A percentile compares a stretch with the other conserved stretches of the same genome.
Conservation (phyloP, 2,329 filamentous ascomycete species). For the Pseudogymnoascus sp. region DNA sequence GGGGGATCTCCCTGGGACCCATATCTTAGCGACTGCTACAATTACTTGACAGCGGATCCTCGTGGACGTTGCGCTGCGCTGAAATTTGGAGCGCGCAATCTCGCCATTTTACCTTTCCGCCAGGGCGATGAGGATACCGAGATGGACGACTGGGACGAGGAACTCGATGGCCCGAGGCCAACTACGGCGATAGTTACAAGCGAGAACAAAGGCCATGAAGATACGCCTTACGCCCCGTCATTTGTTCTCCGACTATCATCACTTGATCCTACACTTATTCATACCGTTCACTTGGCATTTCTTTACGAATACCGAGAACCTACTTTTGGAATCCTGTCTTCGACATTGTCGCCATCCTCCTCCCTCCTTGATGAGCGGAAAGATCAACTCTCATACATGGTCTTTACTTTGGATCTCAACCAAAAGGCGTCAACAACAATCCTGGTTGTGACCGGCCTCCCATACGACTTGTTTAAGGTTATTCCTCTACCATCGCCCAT, state of each 20-base stretch:
- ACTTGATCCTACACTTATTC: conserved; percentile 77
- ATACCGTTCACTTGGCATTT: conserved; percentile 87
- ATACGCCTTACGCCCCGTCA: conserved; percentile 77
- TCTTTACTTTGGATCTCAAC: conserved; percentile 90
- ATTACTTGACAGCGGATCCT: conserved; percentile 80
- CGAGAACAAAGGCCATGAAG: conserved; percentile 25
- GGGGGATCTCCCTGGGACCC: conserved; percentile 76
- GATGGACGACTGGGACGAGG: conserved; percentile 85
- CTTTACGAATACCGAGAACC: conserved; percentile 95
- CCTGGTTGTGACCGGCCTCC: conserved; percentile 75
- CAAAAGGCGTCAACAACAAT: conserved; percentile 90
- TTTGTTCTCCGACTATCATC: conserved; percentile 88
- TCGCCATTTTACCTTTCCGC: conserved; percentile 90
- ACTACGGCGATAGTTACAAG: conserved; percentile 32
- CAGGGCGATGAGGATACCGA: conserved; percentile 80
- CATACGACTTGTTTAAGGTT: conserved; percentile 78
- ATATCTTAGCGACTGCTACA: conserved; percentile 67
- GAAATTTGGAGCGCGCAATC: conserved; percentile 80
- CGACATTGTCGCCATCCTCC: conserved; percentile 63
- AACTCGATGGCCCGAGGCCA: conserved; percentile 62
- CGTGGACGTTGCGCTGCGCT: conserved; percentile 88
- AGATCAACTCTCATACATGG: conserved; percentile 82
- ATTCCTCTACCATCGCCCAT: conserved; percentile 78
- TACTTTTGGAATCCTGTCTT: conserved; percentile 89
- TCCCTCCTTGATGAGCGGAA: conserved; percentile 68